Conservation (phyloP, 2,329 filamentous ascomycete species). For the Acrocalymma vagum region DNA sequence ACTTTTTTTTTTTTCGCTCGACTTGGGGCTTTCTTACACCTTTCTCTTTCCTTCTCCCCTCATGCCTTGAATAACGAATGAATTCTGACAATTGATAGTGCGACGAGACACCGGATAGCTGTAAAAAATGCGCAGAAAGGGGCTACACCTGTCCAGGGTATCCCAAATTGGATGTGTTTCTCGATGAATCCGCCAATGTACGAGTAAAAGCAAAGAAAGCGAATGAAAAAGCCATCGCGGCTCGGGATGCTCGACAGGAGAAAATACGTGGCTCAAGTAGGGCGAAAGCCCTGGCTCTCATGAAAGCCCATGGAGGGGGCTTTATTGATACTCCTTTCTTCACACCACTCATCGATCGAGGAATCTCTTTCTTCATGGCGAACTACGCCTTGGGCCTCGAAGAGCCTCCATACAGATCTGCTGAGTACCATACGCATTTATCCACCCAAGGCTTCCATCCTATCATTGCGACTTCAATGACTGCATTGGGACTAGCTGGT, state of each 20-base stretch:
- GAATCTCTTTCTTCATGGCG: slow-evolving; percentile 44
- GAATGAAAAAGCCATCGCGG: slow-evolving; percentile 38
- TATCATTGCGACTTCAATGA: slow-evolving; percentile 41
- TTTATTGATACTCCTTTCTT: slow-evolving; percentile 22
- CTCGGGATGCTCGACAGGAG: slow-evolving; percentile 28
- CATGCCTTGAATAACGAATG: slow-evolving; percentile 1
- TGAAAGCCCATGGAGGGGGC: slow-evolving; percentile 14
- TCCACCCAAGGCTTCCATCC: slow-evolving; percentile 43
- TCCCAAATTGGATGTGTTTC: slow-evolving; percentile 37
- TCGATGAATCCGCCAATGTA: slow-evolving; percentile 41
- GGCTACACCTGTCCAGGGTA: slow-evolving; percentile 40
- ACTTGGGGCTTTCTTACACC: too few species aligned
- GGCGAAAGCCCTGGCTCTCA: slow-evolving; percentile 4
- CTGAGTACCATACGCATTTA: slow-evolving; percentile 30
- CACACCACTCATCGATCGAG: slow-evolving; percentile 36
- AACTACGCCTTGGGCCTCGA: slow-evolving; percentile 35
- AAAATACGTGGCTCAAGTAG: too few species aligned
- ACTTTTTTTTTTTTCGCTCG: too few species aligned
- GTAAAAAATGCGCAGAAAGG: slow-evolving; percentile 34
- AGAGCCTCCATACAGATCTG: slow-evolving; percentile 33
- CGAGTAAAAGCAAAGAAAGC: slow-evolving; percentile 35
- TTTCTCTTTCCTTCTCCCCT: slow-evolving; percentile 7
- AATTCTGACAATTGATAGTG: slow-evolving; percentile 28
- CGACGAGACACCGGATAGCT: slow-evolving; percentile 37
- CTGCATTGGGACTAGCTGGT: slow-evolving; percentile 43